Base-by-base conservation (phyloP, 192 early-diverging fungal species). In the Backusella morwellensis region DNA sequence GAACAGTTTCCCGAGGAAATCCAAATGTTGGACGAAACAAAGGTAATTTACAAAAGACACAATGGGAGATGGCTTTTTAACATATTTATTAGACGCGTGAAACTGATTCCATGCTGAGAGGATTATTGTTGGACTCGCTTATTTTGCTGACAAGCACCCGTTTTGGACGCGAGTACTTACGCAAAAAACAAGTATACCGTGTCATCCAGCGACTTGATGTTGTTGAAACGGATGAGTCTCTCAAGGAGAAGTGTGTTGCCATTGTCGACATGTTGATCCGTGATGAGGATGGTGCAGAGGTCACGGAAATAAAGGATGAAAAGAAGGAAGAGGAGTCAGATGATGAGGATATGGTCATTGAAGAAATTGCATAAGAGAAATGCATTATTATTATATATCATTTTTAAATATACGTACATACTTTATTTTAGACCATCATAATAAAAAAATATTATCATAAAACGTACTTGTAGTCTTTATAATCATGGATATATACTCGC, bases 1-100 rank as follows among this genome's bases (percentile, higher is more conserved):
- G 97, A 97, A 36, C 86, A 86, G 4, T 92, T 99, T 88, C 97
- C 95, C 0, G 95, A 96, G 70, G 97, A 98, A 78, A 91, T 97
- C 38, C 95, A 97, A 79, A 81, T 98, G 3, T 78, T 97, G 42
- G 92, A 91, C 47, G 85, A 88, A 6, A 90, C 92, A 34, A 98
- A 98, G 81, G 81, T 82, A 70, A 38, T 32, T 32, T 32, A 32
- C 2, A 32, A 32, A 32, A 32, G 2, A 32, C 32, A 32, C 32
- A 32, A 1, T 26, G 1, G 29, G 2, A 2, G 32, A 32, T 1
- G 29, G 29, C 9, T 1, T 29, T 9, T 9, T n/a, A 34, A 68
- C 47, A 29, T 66, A 19, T 15, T 15, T 9, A 17, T 34, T 78
- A 85, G 87, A 91, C 83, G 69, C 93, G 96, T 68, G 97, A 99